Conservation (phyloP, 139 green algal genomes). For the Asterochloris sp. region DNA sequence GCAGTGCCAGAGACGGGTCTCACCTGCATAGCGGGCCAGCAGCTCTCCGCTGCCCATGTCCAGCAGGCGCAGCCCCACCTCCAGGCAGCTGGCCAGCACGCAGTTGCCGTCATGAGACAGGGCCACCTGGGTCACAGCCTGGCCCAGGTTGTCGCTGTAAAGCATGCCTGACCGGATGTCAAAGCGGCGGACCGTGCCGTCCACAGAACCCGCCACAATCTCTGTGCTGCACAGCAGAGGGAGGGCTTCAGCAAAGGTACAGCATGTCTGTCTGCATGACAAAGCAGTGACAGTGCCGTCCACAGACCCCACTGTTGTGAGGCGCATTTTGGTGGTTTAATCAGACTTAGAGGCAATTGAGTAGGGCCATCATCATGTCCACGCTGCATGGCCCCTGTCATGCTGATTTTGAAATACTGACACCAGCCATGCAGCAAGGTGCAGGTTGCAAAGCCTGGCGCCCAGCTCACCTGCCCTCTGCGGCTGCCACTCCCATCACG, state of each 20-base stretch:
- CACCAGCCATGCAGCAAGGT: not conserved
- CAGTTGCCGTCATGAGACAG: slow-evolving; percentile 43
- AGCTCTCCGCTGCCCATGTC: slow-evolving; percentile 65
- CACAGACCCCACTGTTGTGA: slow-evolving; percentile 74
- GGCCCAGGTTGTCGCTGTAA: slow-evolving; percentile 69
- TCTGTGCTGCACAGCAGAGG: slow-evolving; percentile 26
- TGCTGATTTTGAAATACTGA: not conserved
- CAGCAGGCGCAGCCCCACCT: slow-evolving; percentile 63
- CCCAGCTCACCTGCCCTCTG: not conserved
- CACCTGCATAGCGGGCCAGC: slow-evolving; percentile 67
- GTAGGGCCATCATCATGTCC: not conserved
- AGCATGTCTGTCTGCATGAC: slow-evolving; percentile 57
- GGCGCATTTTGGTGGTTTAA: no score
- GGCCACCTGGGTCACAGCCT: slow-evolving; percentile 60
- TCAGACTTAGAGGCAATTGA: not conserved
- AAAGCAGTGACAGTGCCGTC: slow-evolving; percentile 86
- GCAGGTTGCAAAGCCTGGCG: no score
- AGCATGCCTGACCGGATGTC: slow-evolving; percentile 77
- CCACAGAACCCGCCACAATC: slow-evolving; percentile 79
- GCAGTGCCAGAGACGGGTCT: not conserved
- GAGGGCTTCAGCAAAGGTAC: not conserved
- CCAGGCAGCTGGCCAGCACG: slow-evolving; percentile 74
- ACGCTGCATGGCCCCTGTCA: not conserved
- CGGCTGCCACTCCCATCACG: slow-evolving; percentile 70
- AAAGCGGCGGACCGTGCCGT: slow-evolving; percentile 83